Percentiles rank a stretch among this genome's conserved stretches.
These are phyloP conservation scores for Lachnellula suecica DNA, from an alignment of 2,329 filamentous ascomycete species.

Conservation along the genomic window DNA sequence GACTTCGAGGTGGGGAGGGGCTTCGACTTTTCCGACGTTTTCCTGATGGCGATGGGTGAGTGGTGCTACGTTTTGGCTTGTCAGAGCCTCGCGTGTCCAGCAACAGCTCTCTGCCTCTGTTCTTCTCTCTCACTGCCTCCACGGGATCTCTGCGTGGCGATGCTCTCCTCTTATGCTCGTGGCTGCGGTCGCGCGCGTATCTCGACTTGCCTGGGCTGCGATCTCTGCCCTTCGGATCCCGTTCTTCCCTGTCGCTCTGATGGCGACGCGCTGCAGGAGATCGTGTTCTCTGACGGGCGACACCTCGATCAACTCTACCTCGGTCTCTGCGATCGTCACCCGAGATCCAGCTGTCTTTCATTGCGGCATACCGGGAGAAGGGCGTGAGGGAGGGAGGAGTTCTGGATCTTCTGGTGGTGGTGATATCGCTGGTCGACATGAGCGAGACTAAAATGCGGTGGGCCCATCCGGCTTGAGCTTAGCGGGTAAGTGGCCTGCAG, in stretches of 20 bases:
- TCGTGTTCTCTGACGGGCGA: constrained; percentile 33
- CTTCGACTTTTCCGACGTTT: constrained; percentile 35
- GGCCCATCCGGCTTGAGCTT: not conserved
- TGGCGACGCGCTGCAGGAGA: constrained; percentile 35
- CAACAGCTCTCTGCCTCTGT: constrained; percentile 33
- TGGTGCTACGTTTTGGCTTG: constrained; percentile 28
- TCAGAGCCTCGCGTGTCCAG: constrained; percentile 35
- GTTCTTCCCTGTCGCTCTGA: constrained; percentile 34
- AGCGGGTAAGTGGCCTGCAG: not conserved
- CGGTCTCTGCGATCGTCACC: constrained; percentile 41
- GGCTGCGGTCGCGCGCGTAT: constrained; percentile 26
- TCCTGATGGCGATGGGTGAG: constrained; percentile 29
- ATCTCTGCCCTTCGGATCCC: constrained; percentile 29
- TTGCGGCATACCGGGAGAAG: constrained; percentile 38
- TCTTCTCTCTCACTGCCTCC: constrained; percentile 33
- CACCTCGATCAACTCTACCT: constrained; percentile 40
- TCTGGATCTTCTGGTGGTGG: not conserved
- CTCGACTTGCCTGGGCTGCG: constrained; percentile 30
- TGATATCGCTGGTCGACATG: not conserved
- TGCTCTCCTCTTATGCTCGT: constrained; percentile 27
- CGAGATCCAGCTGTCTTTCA: constrained; percentile 42
- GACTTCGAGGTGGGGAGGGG: constrained; percentile 31
- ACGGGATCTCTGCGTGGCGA: constrained; percentile 30
- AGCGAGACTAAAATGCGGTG: not conserved
- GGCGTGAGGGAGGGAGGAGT: constrained; percentile 13